These are phyloP conservation scores for Lichtheimia ramosa DNA, from an alignment of 371 early-diverging fungal species.

Conservation along the genomic window DNA sequence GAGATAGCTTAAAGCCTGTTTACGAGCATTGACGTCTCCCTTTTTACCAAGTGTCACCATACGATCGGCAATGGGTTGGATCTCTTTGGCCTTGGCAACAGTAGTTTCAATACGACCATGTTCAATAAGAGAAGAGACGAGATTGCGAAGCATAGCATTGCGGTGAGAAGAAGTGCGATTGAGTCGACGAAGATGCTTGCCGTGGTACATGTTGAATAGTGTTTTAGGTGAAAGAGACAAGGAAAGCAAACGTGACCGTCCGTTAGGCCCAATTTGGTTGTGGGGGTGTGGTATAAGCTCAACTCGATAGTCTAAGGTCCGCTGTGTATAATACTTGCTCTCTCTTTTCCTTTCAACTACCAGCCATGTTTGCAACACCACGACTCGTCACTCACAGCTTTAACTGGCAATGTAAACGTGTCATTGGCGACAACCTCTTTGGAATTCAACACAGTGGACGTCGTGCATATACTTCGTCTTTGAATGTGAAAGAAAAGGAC, in stretches of 20 bases:
- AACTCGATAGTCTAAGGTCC: no score
- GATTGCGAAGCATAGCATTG: constrained; percentile 80
- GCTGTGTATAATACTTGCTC: no score
- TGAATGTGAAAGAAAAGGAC: no score
- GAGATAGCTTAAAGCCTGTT: constrained; percentile 62
- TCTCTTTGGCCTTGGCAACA: constrained; percentile 90
- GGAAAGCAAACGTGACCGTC: neutral
- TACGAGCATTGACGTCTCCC: constrained; percentile 63
- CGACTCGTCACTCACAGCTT: no score
- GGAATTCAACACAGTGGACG: neutral
- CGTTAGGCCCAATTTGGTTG: no score
- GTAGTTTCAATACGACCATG: constrained; percentile 94
- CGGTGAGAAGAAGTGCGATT: constrained; percentile 77
- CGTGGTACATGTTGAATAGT: constrained; percentile 64
- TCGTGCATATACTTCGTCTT: neutral
- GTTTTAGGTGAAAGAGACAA: constrained; percentile 3
- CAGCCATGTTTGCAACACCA: neutral
- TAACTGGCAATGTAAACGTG: no score
- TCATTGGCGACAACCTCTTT: no score
- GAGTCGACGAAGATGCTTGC: constrained; percentile 69
- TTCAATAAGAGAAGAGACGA: constrained; percentile 84
- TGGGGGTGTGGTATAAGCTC: no score
- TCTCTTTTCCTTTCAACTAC: no score
- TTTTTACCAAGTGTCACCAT: constrained; percentile 82
- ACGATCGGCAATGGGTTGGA: constrained; percentile 84